A percentile compares a stretch with the other conserved stretches of the same genome.
Evolutionary conservation across 2,329 filamentous ascomycete genomes (phyloP).

Genomic region (Calonectria henricotiae): DNA sequence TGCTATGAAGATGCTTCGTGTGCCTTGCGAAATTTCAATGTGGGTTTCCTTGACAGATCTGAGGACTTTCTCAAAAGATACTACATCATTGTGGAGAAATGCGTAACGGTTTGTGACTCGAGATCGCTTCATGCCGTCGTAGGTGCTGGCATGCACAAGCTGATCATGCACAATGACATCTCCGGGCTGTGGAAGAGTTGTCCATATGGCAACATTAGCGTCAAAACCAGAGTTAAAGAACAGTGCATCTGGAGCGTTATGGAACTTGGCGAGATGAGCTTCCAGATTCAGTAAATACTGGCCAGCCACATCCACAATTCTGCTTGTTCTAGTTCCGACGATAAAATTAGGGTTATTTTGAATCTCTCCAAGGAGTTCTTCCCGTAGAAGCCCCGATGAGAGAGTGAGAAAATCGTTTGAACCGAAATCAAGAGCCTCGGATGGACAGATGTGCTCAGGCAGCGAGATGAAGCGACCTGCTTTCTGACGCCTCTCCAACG

Average conservation of each 20-base stretch:
- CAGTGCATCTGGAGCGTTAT: constrained; percentile 71
- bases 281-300: constrained; percentile 1
- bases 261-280: constrained; percentile 66
- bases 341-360: not conserved
- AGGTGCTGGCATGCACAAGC: constrained; percentile 77
- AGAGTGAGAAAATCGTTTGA: constrained; percentile 7
- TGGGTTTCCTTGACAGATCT: constrained; percentile 53
- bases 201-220: constrained; percentile 69
- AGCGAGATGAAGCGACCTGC: not conserved
- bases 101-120: constrained; percentile 64
- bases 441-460: not conserved
- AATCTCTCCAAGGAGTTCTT: not conserved
- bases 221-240: constrained; percentile 75
- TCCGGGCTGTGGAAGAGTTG: constrained; percentile 67
- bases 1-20: constrained; percentile 58
- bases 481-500: not conserved
- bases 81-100: constrained; percentile 65
- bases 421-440: constrained; percentile 5
- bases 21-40: constrained; percentile 50
- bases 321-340: constrained; percentile 7
- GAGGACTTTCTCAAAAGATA: constrained; percentile 60
- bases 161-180: constrained; percentile 77
- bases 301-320: constrained; percentile 12
- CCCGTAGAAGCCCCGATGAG: not conserved
- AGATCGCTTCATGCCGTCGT: constrained; percentile 75